A percentile compares a stretch with the other conserved stretches of the same genome.
phyloP scores from a whole-genome alignment of 805 yeast genomes.

The Scheffersomyces spartinae region DNA sequence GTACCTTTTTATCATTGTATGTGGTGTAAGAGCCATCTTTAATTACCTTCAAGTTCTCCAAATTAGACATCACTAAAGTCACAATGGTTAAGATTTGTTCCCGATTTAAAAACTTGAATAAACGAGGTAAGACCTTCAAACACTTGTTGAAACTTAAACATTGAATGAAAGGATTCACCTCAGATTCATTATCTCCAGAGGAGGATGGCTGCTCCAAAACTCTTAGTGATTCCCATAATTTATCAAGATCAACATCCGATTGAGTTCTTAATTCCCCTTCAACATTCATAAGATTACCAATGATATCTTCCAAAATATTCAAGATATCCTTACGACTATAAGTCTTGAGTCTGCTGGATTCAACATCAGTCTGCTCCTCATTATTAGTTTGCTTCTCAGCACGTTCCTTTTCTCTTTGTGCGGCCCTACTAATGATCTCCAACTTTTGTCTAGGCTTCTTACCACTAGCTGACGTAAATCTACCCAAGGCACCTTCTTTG shows the following conservation, averaged over 20 bases:
- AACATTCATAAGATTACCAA: conserved; percentile 61
- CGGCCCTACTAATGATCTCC: conserved; percentile 47
- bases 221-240: conserved; percentile 70
- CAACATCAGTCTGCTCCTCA: too few species aligned
- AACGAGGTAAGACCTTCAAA: conserved; percentile 77
- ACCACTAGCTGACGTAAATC: conserved; percentile 65
- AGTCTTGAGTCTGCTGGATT: too few species aligned
- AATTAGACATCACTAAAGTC: conserved; percentile 66
- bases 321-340: conserved; percentile 36
- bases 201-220: conserved; percentile 51
- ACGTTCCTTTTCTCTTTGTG: too few species aligned
- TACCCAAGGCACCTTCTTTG: conserved; percentile 83
- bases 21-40: conserved; percentile 70
- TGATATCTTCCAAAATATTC: conserved; percentile 66
- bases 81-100: conserved; percentile 70
- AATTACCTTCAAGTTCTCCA: conserved; percentile 70
- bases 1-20: conserved; percentile 38
- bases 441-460: conserved; percentile 84
- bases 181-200: conserved; percentile 35
- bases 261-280: conserved; percentile 47
- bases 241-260: conserved; percentile 22
- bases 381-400: too few species aligned
- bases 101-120: conserved; percentile 68
- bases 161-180: conserved; percentile 70
- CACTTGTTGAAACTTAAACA: conserved; percentile 79